Base-by-base conservation (phyloP, 495 filamentous ascomycete genomes). In the Aspergillus incahuasiensis region DNA sequence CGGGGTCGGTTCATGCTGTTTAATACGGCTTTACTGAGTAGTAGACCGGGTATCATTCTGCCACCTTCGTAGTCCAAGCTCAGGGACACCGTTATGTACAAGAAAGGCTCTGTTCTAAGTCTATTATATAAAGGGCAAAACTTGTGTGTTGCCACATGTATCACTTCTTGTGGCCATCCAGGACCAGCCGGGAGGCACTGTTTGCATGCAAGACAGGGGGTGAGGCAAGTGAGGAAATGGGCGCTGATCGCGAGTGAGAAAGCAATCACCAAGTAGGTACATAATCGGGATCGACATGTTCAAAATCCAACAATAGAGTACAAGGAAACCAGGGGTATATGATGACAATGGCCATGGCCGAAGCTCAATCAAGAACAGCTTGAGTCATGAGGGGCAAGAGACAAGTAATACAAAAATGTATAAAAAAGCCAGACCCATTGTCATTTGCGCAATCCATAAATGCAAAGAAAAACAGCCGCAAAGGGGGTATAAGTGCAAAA, bases 401-500 rank as follows among this genome's bases (percentile, higher is more conserved):
- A 45, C 44, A 54, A 18, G 43, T 35, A 32, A 42, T 44, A 1
- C 28, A 6, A 44, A 5, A 46, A 21, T 22, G 20, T 13, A 35
- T 38, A 44, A 16, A 49, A 43, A n/a, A 48, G 24, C 5, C 38
- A 38, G 35, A 38, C 49, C 35, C 49, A 41, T 57, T 49, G 54
- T 56, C 22, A 56, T 60, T 52, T 59, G 50, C 47, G 24, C 60
- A 21, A 24, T 46, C 50, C 45, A 52, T 56, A 63, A 58, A 65
- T 57, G 48, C 28, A 60, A 42, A 53, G 58, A 59, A 59, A 61
- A 60, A 61, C 59, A 64, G 56, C 52, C 57, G 54, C 56, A 49
- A 64, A 42, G 53, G 61, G 65, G 68, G 69, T 69, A 71, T 71
- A 72, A 19, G 52, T 57, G 42, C 18, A 59, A 43, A 58, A 54